Conservation (phyloP, 2,329 filamentous ascomycete species). For the Neonectria ditissima region DNA sequence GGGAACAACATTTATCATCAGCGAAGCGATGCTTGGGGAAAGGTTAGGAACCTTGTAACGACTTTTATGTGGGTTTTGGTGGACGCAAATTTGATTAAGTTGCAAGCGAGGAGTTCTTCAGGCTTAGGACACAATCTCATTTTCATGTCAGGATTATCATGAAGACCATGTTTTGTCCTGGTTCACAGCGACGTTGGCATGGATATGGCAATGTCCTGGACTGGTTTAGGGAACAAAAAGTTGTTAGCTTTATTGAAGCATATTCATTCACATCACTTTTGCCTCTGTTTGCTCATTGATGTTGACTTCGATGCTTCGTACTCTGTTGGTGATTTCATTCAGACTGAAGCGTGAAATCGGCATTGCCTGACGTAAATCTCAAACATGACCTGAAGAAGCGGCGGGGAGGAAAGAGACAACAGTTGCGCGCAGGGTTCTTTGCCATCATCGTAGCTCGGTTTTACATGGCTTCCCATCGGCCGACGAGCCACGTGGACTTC, state of each 20-base stretch:
- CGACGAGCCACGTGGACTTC: conserved; percentile 34
- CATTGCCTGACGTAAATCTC: background rate
- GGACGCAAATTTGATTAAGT: conserved; percentile 24
- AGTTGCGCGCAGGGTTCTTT: too few species aligned
- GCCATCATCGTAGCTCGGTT: background rate
- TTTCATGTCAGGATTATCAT: conserved; percentile 19
- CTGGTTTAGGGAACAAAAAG: conserved; percentile 10
- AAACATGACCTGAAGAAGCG: background rate
- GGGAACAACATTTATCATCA: conserved; percentile 24
- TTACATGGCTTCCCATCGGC: conserved; percentile 19
- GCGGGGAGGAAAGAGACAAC: conserved; percentile 12
- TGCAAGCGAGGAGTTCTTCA: conserved; percentile 44
- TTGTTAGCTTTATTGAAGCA: conserved; percentile 1
- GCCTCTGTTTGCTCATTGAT: background rate
- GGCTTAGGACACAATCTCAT: conserved; percentile 25
- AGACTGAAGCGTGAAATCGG: background rate
- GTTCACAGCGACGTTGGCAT: background rate
- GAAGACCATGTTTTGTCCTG: conserved; percentile 1
- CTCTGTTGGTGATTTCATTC: background rate
- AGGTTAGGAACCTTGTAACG: conserved; percentile 32
- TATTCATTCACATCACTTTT: background rate
- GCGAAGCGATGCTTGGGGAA: conserved; percentile 33
- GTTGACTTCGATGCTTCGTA: background rate
- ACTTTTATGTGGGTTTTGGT: conserved; percentile 25
- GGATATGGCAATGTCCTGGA: background rate